Base-by-base conservation (phyloP, 306 rosid genomes). In the Fragaria ananassa region DNA sequence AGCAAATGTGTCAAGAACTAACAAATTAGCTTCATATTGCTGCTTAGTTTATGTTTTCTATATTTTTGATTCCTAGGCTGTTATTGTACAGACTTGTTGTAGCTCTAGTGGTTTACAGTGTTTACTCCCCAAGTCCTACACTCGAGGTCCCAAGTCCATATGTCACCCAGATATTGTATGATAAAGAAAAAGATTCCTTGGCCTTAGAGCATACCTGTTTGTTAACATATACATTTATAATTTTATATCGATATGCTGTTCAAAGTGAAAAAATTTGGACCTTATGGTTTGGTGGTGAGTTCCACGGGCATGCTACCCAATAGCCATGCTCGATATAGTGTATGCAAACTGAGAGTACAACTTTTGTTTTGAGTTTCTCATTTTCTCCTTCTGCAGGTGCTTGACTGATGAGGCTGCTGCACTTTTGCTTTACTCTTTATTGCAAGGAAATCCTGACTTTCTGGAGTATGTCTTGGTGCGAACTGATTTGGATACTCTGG, bases 391-490 rank as follows among this genome's bases (percentile, higher is more conserved):
- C 53, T 75, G 71, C 90, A 96, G 99, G 80, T 83, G 91, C 88
- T 86, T 92, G 81, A 90, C 93, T 82, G 99, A 96, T 83, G 99
- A 92, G 89, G 83, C 93, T 81, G 92, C 97, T 75, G 99, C 91
- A 18, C 91, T 96, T 42, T 83, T 96, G 83, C 98, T 96, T 71
- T 96, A 96, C 86, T 90, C 99, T 47, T 86, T 96, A 71, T 76
- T 96, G 85, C 98, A 96, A 84, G 99, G 98, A 82, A 96, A 96
- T 81, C 81, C 93, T n/a, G 84, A 86, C 76, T 96, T 96, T 86
- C 84, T 89, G 83, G 99, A 96, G 83, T 96, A 96, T 79, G 99
- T 92, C 50, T 87, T 96, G 90, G 99, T 96, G 86, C 97, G 99
- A 84, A 96, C 97, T 80, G 99, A 96, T 89, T 51, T 92, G 86